phyloP scores from a whole-genome alignment of 169 alveolate genomes.

The Babesia microti region DNA sequence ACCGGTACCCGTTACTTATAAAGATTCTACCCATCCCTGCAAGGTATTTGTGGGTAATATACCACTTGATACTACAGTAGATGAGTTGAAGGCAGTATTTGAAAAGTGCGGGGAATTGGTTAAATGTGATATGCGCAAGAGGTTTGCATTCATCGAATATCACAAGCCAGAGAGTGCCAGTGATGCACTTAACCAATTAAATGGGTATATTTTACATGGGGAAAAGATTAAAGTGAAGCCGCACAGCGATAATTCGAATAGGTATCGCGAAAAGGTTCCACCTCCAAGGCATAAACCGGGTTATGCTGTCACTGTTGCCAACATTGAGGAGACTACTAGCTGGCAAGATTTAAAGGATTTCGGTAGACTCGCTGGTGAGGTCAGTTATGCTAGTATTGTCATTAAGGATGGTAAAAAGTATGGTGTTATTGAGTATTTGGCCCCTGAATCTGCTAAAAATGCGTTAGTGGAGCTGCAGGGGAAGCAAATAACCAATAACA shows the following conservation, averaged over 20 bases:
- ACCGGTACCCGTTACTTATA: constrained; percentile 3
- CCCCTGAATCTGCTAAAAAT: constrained; percentile 48
- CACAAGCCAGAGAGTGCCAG: constrained; percentile 46
- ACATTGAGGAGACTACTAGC: constrained; percentile 67
- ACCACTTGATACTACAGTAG: constrained; percentile 66
- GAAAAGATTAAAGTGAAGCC: constrained; percentile 59
- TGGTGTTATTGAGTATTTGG: constrained; percentile 65
- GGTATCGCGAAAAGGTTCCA: constrained; percentile 18
- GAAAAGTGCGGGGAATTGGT: constrained; percentile 60
- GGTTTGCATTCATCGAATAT: constrained; percentile 69
- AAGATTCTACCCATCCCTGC: constrained; percentile 24
- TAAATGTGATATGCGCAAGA: constrained; percentile 59
- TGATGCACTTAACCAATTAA: constrained; percentile 50
- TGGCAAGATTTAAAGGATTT: constrained; percentile 75
- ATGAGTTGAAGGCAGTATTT: constrained; percentile 60
- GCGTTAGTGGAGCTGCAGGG: constrained; percentile 62
- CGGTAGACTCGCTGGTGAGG: constrained; percentile 73
- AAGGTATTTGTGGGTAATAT: constrained; percentile 70
- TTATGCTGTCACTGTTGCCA: constrained; percentile 54
- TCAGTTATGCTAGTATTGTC: constrained; percentile 60
- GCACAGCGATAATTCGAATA: constrained; percentile 48
- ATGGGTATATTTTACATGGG: constrained; percentile 44
- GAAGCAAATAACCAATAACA: constrained; percentile 36
- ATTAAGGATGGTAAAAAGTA: constrained; percentile 51
- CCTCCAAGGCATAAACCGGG: constrained; percentile 45